phyloP scores from a whole-genome alignment of 202 grass and related monocot genomes.

The Digitaria exilis region DNA sequence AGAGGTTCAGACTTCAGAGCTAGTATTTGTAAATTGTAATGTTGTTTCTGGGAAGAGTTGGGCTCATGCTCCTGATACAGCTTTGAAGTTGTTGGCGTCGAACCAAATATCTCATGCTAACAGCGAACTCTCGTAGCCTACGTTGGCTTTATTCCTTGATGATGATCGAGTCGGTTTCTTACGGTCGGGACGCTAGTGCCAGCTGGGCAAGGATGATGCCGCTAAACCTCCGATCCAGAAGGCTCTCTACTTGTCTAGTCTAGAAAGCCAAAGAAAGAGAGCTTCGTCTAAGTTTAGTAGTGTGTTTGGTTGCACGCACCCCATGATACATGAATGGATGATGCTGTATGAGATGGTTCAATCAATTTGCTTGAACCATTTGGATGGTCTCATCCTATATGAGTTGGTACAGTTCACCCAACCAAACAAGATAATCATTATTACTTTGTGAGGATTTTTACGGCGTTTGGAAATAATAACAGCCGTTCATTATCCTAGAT shows the following conservation, averaged over 20 bases:
- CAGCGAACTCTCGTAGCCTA: slow-evolving; percentile 4
- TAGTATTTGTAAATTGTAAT: slow-evolving; percentile 16
- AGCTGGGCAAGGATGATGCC: slow-evolving; percentile 34
- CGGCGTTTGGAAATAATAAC: too few relatives aligned
- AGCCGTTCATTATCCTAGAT: too few relatives aligned
- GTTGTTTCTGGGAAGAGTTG: slow-evolving; percentile 24
- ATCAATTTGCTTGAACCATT: too few relatives aligned
- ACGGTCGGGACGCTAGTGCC: slow-evolving; percentile 21
- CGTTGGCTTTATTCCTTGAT: slow-evolving; percentile 39
- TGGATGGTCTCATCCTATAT: too few relatives aligned
- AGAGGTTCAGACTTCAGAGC: background rate
- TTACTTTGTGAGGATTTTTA: too few relatives aligned
- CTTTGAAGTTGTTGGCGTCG: slow-evolving; percentile 24
- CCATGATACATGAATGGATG: too few relatives aligned
- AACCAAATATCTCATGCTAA: slow-evolving; percentile 35
- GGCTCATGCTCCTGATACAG: slow-evolving; percentile 31
- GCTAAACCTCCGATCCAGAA: slow-evolving; percentile 27
- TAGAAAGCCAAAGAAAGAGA: slow-evolving; percentile 22
- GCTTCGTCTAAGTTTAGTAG: slow-evolving; percentile 10
- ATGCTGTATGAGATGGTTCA: too few relatives aligned
- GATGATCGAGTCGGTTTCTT: slow-evolving; percentile 4
- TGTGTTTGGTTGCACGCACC: too few relatives aligned
- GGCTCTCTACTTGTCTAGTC: slow-evolving; percentile 36
- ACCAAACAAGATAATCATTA: too few relatives aligned
- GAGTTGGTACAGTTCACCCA: too few relatives aligned